phyloP scores from a whole-genome alignment of 2,329 filamentous ascomycete genomes.

The Talaromyces sp. region DNA sequence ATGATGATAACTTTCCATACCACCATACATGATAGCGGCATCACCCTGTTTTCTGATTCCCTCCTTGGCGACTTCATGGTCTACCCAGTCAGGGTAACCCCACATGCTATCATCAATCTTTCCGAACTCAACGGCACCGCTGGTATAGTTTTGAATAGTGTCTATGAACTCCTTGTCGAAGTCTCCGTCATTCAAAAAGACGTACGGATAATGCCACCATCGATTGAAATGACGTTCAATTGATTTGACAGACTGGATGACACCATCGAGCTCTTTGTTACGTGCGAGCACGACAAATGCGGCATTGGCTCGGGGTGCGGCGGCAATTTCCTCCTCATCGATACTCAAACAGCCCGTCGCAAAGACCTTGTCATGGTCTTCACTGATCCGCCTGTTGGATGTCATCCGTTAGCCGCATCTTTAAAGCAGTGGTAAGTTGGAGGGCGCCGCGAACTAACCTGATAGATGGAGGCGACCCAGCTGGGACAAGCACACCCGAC shows the following conservation, averaged over 20 bases:
- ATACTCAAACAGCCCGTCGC: conserved; percentile 77
- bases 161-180: conserved; percentile 95
- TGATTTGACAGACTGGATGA: conserved; percentile 94
- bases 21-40: conserved; percentile 97
- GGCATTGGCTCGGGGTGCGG: conserved; percentile 79
- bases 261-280: conserved; percentile 94
- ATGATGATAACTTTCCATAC: conserved; percentile 96
- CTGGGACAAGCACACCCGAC: conserved; percentile 78
- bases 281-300: conserved; percentile 93
- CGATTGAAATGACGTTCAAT: conserved; percentile 98
- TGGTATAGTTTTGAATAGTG: conserved; percentile 85
- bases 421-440: neutral
- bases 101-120: conserved; percentile 88
- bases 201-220: conserved; percentile 98
- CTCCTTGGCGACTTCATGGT: conserved; percentile 88
- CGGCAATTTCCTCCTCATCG: conserved; percentile 66
- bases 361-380: conserved; percentile 96
- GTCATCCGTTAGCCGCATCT: neutral
- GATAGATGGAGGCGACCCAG: conserved; percentile 82
- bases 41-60: conserved; percentile 96
- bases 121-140: conserved; percentile 81
- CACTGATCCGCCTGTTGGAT: conserved; percentile 77
- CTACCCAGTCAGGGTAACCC: conserved; percentile 96
- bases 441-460: conserved; percentile 57
- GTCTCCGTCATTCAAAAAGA: conserved; percentile 95